These are phyloP conservation scores for Hansenula lynferdii DNA, from an alignment of 1,139 yeast species.

Conservation along the genomic window DNA sequence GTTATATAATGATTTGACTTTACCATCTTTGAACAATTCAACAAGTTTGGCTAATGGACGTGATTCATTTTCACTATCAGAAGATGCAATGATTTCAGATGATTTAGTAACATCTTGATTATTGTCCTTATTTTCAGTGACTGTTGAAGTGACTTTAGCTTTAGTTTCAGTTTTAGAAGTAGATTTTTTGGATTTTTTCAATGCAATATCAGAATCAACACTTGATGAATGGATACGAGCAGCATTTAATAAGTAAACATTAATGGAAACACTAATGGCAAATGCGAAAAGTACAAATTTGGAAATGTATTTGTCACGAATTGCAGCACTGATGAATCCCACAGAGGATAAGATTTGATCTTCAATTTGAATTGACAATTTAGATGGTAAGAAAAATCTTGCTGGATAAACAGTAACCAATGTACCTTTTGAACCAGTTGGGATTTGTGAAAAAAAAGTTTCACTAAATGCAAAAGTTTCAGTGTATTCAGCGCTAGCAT, in stretches of 20 bases:
- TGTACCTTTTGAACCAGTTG: slow-evolving; percentile 30
- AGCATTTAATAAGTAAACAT: slow-evolving; percentile 78
- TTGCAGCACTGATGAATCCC: slow-evolving; percentile 61
- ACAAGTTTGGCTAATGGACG: slow-evolving; percentile 60
- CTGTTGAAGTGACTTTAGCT: slow-evolving; percentile 3
- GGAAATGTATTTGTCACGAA: slow-evolving; percentile 77
- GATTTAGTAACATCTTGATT: slow-evolving; percentile 16
- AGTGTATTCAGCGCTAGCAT: slow-evolving; percentile 30
- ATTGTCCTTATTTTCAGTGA: too few relatives aligned
- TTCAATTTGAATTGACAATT: slow-evolving; percentile 59
- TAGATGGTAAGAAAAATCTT: slow-evolving; percentile 65
- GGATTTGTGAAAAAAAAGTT: slow-evolving; percentile 27
- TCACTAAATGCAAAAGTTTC: slow-evolving; percentile 31
- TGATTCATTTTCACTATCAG: slow-evolving; percentile 21
- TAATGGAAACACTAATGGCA: slow-evolving; percentile 71
- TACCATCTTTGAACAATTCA: slow-evolving; percentile 64
- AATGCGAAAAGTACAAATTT: slow-evolving; percentile 73
- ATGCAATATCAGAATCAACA: slow-evolving; percentile 16
- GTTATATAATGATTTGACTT: slow-evolving; percentile 58
- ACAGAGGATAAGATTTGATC: slow-evolving; percentile 52
- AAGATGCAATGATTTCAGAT: slow-evolving; percentile 17
- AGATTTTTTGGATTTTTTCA: slow-evolving; percentile 19
- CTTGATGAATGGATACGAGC: slow-evolving; percentile 49
- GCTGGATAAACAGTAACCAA: slow-evolving; percentile 28
- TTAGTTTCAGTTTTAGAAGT: slow-evolving; percentile 9